phyloP scores from a whole-genome alignment of 2,329 filamentous ascomycete species.

The Dothideomycetidae sp. region DNA sequence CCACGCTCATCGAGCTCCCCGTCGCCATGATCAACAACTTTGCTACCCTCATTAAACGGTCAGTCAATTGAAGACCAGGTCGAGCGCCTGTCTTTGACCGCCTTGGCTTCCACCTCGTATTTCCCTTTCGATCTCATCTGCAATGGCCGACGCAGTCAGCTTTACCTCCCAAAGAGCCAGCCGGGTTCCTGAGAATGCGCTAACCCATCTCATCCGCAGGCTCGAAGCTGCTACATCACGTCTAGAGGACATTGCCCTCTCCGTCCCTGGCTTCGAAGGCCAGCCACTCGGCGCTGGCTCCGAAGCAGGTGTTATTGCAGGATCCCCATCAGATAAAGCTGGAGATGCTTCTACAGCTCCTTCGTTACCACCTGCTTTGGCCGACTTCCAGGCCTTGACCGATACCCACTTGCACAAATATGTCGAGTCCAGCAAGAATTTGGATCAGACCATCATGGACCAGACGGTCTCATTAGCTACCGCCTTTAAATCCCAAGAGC shows the following conservation, averaged over 20 bases:
- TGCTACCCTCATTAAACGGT: conserved; percentile 97
- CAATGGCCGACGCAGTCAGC: conserved; percentile 5
- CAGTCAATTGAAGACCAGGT: conserved; percentile 25
- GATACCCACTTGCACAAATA: conserved; percentile 60
- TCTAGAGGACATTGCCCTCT: conserved; percentile 87
- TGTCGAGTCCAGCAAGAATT: conserved; percentile 58
- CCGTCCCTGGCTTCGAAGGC: conserved; percentile 43
- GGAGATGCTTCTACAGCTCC: conserved; percentile 24
- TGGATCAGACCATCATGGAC: conserved; percentile 42
- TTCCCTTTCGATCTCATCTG: conserved; percentile 1
- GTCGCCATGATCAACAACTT: conserved; percentile 65
- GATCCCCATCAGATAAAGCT: conserved; percentile 12
- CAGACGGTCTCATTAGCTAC: conserved; percentile 43
- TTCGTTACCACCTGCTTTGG: conserved; percentile 58
- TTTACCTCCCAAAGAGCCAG: conserved; percentile 8
- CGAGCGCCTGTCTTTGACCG: background rate
- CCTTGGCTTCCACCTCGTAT: conserved; percentile 4
- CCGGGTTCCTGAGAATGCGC: conserved; percentile 24
- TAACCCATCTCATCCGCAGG: conserved; percentile 44
- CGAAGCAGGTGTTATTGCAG: background rate
- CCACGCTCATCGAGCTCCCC: conserved; percentile 1
- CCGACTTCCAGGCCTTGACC: conserved; percentile 76
- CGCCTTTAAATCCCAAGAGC: conserved; percentile 72
- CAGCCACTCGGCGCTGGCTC: background rate
- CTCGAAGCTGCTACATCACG: conserved; percentile 94